Base-by-base conservation (phyloP, 2,329 filamentous ascomycete species). In the Calonectria hongkongensis region DNA sequence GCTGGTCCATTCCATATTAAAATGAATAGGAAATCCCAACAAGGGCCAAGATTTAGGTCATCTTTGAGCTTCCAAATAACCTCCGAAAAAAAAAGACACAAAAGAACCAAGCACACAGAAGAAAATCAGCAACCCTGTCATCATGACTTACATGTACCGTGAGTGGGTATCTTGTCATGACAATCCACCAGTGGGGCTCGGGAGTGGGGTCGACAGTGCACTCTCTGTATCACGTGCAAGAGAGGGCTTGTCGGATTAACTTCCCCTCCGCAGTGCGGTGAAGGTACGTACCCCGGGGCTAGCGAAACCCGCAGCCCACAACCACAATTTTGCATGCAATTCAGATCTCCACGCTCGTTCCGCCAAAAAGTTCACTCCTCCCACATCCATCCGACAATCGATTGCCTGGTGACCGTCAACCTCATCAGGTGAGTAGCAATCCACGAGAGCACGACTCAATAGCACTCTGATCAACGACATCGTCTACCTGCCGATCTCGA, bases 391-490 rank as follows among this genome's bases (percentile, higher is more conserved):
- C 80, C 82, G 83, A 78, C 84, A 84, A 85, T 80, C 82, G 86
- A 87, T 87, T 87, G 85, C 84, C 85, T 86, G 86, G 85, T 88
- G 86, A 87, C 78, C 84, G 81, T 81, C 81, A 80, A 76, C 83
- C 82, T 85, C 86, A 87, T 86, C 86, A 88, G 86, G 86, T 88
- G 77, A 87, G 86, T 86, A 80, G 66, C 48, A 73, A 56, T 68
- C 73, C 33, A 73, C 73, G 73, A 76, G 68, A 71, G 65, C 36
- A 73, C 68, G 63, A 75, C 66, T 73, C 76, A 77, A 77, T 74
- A 60, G 33, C 54, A 70, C 73, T 71, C 68, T 77, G 71, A 73
- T 80, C 73, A 76, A 78, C 71, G 74, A 66, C 68, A 74, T 77
- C 71, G 75, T 74, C 50, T 71, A n/a, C 63, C 63, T 48, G 56